phyloP scores from a whole-genome alignment of 1,284 basidiomycete genomes.

The Sanghuangporus weigelae region DNA sequence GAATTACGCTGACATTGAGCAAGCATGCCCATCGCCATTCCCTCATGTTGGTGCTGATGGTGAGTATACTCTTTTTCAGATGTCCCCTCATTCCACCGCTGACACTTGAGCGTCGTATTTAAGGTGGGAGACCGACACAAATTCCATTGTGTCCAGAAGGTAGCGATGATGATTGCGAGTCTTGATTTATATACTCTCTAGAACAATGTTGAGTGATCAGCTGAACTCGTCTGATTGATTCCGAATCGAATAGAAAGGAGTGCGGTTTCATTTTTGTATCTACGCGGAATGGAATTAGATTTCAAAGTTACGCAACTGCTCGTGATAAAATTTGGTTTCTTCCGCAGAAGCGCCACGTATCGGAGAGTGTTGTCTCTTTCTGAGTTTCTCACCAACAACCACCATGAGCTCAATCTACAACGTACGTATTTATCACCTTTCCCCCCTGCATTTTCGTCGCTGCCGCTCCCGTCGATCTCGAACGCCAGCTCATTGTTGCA shows the following conservation, averaged over 20 bases:
- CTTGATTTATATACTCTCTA: background rate
- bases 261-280: too few species aligned
- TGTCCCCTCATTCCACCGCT: background rate
- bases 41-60: slow-evolving; percentile 12
- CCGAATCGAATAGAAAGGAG: too few species aligned
- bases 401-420: slow-evolving; percentile 43
- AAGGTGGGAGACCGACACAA: slow-evolving; percentile 9
- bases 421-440: slow-evolving; percentile 28
- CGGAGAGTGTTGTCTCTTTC: background rate
- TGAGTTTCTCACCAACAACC: slow-evolving; percentile 16
- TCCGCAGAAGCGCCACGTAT: background rate
- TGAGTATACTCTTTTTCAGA: background rate
- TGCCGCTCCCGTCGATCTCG: background rate
- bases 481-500: background rate
- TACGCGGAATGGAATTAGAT: too few species aligned
- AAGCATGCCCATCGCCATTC: slow-evolving; percentile 16
- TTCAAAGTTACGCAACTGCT: background rate
- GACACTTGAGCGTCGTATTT: background rate
- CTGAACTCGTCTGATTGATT: too few species aligned
- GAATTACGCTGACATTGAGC: slow-evolving; percentile 10
- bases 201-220: too few species aligned
- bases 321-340: too few species aligned
- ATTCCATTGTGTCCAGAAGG: slow-evolving; percentile 17
- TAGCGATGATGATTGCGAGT: background rate
- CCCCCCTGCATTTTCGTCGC: slow-evolving; percentile 5